phyloP scores from a whole-genome alignment of 257 asterid genomes.

The Salvia hispanica region DNA sequence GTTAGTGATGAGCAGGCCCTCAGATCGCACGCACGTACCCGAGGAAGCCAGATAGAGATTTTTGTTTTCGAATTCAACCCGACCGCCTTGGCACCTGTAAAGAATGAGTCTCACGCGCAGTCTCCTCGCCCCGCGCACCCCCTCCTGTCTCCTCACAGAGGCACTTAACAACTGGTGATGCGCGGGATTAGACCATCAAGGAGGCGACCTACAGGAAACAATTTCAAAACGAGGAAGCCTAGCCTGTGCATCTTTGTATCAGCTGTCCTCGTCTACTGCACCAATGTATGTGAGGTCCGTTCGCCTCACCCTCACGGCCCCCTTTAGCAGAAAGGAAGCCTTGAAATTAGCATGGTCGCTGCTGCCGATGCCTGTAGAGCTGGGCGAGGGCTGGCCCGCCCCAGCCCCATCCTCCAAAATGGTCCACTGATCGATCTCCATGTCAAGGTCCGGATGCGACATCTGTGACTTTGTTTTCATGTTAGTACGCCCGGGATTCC shows the following conservation, averaged over 20 bases:
- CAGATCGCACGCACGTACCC: conserved; percentile 36
- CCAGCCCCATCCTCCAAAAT: conserved; percentile 95
- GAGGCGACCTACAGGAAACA: conserved; percentile 29
- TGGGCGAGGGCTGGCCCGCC: conserved; percentile 58
- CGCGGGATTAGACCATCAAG: conserved; percentile 29
- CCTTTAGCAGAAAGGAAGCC: conserved; percentile 78
- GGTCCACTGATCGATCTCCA: conserved; percentile 80
- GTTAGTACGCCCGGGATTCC: conserved; percentile 55
- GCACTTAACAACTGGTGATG: conserved; percentile 19
- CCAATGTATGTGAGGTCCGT: conserved; percentile 85
- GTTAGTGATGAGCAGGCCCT: conserved; percentile 58
- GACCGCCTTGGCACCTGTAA: conserved; percentile 38
- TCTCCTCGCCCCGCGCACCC: conserved; percentile 36
- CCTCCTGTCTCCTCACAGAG: conserved; percentile 25
- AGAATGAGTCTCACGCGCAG: conserved; percentile 51
- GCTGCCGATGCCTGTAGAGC: conserved; percentile 48
- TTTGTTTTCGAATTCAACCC: conserved; percentile 23
- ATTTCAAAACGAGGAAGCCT: conserved; percentile 27
- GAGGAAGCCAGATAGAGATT: conserved; percentile 29
- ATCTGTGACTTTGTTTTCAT: conserved; percentile 53
- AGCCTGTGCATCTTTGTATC: conserved; percentile 33
- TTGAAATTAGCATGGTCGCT: conserved; percentile 66
- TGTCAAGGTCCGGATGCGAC: conserved; percentile 53
- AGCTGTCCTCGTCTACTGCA: conserved; percentile 87
- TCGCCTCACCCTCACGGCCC: conserved; percentile 81